A percentile compares a stretch with the other conserved stretches of the same genome.
Conservation (phyloP, 441 rosid species). For the Brassica hybrid region DNA sequence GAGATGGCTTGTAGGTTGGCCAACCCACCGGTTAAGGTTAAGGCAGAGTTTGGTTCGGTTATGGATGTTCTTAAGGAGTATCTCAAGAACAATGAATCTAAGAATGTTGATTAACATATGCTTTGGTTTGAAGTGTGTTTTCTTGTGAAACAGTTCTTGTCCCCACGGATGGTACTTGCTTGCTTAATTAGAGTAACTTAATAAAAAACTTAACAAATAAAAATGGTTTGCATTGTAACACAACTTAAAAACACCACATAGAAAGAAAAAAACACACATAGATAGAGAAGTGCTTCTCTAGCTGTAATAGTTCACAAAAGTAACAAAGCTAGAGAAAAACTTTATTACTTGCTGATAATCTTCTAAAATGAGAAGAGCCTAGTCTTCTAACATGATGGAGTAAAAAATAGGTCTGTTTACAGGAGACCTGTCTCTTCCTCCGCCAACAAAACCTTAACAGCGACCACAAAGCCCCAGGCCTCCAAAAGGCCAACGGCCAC, state of each 20-base stretch:
- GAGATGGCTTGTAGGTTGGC: no score
- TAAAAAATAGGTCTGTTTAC: not conserved
- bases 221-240: not conserved
- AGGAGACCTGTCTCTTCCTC: not conserved
- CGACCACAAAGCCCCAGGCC: not conserved
- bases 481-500: not conserved
- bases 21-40: no score
- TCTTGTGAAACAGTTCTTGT: not conserved
- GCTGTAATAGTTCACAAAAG: no score
- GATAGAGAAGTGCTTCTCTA: not conserved
- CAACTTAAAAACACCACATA: not conserved
- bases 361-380: not conserved
- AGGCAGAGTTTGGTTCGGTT: no score
- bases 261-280: not conserved
- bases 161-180: not conserved
- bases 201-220: not conserved
- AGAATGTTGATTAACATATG: not conserved
- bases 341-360: not conserved
- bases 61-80: no score
- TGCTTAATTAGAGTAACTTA: not conserved
- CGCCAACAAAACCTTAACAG: constrained; percentile 1
- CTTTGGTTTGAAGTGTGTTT: constrained; percentile 10
- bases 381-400: not conserved
- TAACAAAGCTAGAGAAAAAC: not conserved
- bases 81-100: no score